Evolutionary conservation across 1,284 basidiomycete species (phyloP).

Genomic region (Cryptococcus maquisensis): DNA sequence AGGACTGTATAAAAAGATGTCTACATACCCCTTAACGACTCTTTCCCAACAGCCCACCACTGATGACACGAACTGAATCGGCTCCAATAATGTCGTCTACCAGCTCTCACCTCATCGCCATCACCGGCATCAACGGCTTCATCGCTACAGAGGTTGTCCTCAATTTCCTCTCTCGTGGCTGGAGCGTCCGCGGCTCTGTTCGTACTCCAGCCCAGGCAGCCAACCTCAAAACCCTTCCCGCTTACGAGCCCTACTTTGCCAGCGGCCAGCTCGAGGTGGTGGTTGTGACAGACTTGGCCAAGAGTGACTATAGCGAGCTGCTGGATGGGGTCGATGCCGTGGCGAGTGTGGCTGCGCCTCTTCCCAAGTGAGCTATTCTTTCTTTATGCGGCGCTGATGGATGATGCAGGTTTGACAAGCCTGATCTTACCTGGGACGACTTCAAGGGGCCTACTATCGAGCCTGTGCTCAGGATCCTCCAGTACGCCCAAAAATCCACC

Average conservation of each 20-base stretch:
- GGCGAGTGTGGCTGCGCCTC: background rate
- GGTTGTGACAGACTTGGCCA: conserved; percentile 4
- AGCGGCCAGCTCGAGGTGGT: background rate
- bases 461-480: conserved; percentile 49
- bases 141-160: background rate
- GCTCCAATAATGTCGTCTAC: background rate
- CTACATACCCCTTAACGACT: too few relatives aligned
- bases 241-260: background rate
- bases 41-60: too few relatives aligned
- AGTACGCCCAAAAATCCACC: conserved; percentile 33
- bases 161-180: background rate
- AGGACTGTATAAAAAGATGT: too few relatives aligned
- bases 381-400: background rate
- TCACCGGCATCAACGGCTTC: background rate
- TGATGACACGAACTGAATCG: too few relatives aligned
- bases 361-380: background rate
- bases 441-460: conserved; percentile 51
- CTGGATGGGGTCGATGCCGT: background rate
- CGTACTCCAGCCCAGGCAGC: background rate
- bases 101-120: background rate
- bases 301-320: background rate
- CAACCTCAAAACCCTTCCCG: background rate
- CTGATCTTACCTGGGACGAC: conserved; percentile 28
- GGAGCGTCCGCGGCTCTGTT: background rate
- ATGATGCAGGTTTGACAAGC: background rate